Base-by-base conservation (phyloP, 352 stramenopile species). In the Globisporangium parvum region DNA sequence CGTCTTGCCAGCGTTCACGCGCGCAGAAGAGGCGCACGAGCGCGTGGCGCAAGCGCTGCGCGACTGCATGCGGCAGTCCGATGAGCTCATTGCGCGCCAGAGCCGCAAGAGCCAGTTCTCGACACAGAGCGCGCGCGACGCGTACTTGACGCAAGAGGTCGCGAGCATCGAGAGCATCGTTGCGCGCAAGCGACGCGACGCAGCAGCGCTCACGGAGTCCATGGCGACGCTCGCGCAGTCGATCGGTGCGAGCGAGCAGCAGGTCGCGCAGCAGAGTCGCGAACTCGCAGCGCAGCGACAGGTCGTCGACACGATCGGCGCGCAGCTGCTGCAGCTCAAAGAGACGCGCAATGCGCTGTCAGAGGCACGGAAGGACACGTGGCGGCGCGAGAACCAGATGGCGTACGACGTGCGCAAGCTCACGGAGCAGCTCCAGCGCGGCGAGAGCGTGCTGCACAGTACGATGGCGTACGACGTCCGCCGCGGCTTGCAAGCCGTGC, bases 71-170 rank as follows among this genome's bases (percentile, higher is more conserved):
- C 66, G 70, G 20, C 68, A 90, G 45, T 89, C 76, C 9, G 87
- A 98, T 55, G 85, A 88, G 31, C 73, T 99, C 10, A 98, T 98
- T 58, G 92, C 90, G 21, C 98, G 98, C 63, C 94, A 99, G 66
- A 97, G 96, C 51, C 88, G 97, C 48, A 96, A 94, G 42, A 89
- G 80, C 42, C 91, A 98, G 60, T 99, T 98, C 69, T 70, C 69
- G 37, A 97, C 87, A 1, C 93, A 98, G 57, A 80, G 87, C 41
- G 87, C 98, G 49, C 82, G 96, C 2, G 96, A 99, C 71, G 71
- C 73, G 6, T 97, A 91, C 57, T 59, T 95, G 12, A 62, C 71
- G 47, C 59, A 56, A 10, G 82, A 94, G 59, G 82, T 93, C 31
- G 58, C 65, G 6, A 84, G 91, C 10, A 73, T 94, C 20, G 71